These are phyloP conservation scores for Cladophialophora psammophila DNA, from an alignment of 2,329 filamentous ascomycete species.

Conservation along the genomic window DNA sequence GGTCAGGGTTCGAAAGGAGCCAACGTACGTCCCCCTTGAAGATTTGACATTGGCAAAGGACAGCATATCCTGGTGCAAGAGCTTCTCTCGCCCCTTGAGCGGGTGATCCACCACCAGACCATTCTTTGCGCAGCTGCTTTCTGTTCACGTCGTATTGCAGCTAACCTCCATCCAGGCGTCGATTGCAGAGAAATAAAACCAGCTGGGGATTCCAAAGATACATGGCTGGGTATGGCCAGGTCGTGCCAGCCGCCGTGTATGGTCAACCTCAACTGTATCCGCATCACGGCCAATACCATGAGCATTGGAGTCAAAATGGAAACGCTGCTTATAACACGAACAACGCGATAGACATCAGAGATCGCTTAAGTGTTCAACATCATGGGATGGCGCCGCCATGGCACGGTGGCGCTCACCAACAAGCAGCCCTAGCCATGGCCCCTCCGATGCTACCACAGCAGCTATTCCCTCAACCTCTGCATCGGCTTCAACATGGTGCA, in stretches of 20 bases:
- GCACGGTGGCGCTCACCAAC: neutral
- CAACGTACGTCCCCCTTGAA: slow-evolving; percentile 14
- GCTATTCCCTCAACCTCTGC: neutral
- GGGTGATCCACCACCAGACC: too few species aligned
- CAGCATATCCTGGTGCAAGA: too few species aligned
- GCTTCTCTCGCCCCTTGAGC: too few species aligned
- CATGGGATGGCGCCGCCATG: neutral
- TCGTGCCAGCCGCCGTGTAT: slow-evolving; percentile 1
- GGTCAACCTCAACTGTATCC: neutral
- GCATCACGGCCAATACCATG: neutral
- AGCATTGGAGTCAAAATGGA: neutral
- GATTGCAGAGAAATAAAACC: neutral
- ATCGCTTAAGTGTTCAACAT: slow-evolving; percentile 9
- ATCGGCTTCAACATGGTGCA: neutral
- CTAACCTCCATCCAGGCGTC: neutral
- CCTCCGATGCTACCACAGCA: neutral
- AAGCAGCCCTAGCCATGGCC: neutral
- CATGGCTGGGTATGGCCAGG: neutral
- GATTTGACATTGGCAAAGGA: neutral
- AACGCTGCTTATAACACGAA: neutral
- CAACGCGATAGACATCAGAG: slow-evolving; percentile 2
- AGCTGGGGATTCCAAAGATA: slow-evolving; percentile 1
- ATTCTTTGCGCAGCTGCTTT: neutral
- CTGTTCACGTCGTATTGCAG: neutral
- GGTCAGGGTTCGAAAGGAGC: slow-evolving; percentile 79